Percentiles rank a stretch among this genome's conserved stretches.
Evolutionary conservation across 306 rosid species (phyloP).

Genomic region (Benincasa hispida): DNA sequence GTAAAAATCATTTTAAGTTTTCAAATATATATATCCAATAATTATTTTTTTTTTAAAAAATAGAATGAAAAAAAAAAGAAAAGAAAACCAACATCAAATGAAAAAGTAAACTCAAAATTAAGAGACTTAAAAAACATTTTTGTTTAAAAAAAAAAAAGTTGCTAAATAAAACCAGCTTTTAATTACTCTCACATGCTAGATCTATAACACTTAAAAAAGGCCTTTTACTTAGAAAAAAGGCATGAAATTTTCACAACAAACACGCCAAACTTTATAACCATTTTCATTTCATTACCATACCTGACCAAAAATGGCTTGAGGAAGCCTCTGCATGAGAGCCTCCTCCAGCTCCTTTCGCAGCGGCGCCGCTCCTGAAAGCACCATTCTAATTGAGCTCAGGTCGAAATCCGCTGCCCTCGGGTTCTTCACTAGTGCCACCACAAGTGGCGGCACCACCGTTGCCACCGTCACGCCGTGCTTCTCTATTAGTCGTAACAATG

Average conservation of each 20-base stretch:
- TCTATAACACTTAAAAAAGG: not conserved
- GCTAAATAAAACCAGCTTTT: too few relatives aligned
- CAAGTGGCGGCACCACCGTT: slow-evolving; percentile 82
- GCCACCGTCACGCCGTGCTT: slow-evolving; percentile 50
- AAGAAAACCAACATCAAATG: too few relatives aligned
- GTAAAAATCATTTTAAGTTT: too few relatives aligned
- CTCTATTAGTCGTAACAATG: slow-evolving; percentile 41
- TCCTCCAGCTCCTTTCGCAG: slow-evolving; percentile 77
- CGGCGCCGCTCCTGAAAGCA: slow-evolving; percentile 82
- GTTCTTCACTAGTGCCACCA: slow-evolving; percentile 65
- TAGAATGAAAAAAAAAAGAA: too few relatives aligned
- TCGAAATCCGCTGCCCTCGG: slow-evolving; percentile 51
- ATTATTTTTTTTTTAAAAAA: too few relatives aligned
- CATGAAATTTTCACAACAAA: too few relatives aligned
- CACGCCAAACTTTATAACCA: too few relatives aligned
- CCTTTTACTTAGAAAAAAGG: too few relatives aligned
- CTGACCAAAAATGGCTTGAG: slow-evolving; percentile 76
- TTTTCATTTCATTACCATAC: slow-evolving; percentile 12
- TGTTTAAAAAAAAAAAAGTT: too few relatives aligned
- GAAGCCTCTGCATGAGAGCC: slow-evolving; percentile 43
- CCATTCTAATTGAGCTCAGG: slow-evolving; percentile 48
- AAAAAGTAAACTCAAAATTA: too few relatives aligned
- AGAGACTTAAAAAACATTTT: too few relatives aligned
- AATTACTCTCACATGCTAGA: not conserved
- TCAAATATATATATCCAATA: too few relatives aligned